Percentiles rank a stretch among this genome's conserved stretches.
These are phyloP conservation scores for Trichaptum fuscoviolaceum DNA, from an alignment of 768 basidiomycete species.

Conservation along the genomic window DNA sequence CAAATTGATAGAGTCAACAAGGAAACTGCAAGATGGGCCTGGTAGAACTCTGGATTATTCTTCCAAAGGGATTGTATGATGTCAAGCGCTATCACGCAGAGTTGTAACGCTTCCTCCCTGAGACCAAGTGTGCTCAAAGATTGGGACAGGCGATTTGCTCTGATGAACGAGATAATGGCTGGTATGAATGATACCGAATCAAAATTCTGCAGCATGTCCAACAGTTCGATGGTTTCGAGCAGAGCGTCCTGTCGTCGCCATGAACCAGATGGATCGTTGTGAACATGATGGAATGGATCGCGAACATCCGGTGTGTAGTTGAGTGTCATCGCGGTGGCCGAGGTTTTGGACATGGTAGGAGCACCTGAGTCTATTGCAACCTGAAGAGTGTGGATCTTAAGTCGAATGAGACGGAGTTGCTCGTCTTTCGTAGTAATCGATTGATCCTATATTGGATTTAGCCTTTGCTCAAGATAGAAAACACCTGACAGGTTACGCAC, in stretches of 20 bases:
- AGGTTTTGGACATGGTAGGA: not conserved
- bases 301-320: not conserved
- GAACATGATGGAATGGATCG: not conserved
- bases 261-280: not conserved
- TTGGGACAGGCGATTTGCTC: not conserved
- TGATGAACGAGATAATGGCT: not conserved
- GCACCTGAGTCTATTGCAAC: not conserved
- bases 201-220: not conserved
- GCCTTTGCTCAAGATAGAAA: not conserved
- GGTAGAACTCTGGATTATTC: slow-evolving; percentile 8
- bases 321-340: not conserved
- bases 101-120: slow-evolving; percentile 6
- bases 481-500: not conserved
- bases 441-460: not conserved
- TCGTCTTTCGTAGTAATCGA: not conserved
- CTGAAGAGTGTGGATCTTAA: not conserved
- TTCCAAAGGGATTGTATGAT: slow-evolving; percentile 9
- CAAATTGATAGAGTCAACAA: slow-evolving; percentile 9
- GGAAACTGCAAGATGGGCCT: slow-evolving; percentile 8
- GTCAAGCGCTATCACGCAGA: slow-evolving; percentile 6
- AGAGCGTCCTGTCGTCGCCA: not conserved
- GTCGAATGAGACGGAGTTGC: not conserved
- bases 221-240: not conserved
- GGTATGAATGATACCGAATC: slow-evolving; percentile 1
- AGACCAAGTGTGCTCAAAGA: slow-evolving; percentile 6